These are phyloP conservation scores for Backusella tarrabulga DNA, from an alignment of 192 early-diverging fungal species.

Conservation along the genomic window DNA sequence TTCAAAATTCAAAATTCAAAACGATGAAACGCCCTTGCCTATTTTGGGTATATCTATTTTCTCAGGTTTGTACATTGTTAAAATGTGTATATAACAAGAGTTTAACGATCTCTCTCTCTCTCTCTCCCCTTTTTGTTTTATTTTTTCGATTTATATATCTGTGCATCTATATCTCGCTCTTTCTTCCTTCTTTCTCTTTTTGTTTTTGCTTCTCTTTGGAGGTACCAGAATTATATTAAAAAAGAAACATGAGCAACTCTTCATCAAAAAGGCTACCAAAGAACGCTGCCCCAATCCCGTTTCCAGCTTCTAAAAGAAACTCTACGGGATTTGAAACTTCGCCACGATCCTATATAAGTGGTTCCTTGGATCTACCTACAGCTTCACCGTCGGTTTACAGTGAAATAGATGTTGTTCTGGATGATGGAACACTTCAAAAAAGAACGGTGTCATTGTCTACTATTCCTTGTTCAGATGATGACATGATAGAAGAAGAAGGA, in stretches of 20 bases:
- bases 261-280: not conserved
- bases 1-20: not conserved
- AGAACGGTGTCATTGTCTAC: conserved; percentile 38
- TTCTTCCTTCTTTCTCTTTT: not conserved
- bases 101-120: not conserved
- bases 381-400: conserved; percentile 14
- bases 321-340: not conserved
- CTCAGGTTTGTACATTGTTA: not conserved
- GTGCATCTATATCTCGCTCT: not conserved
- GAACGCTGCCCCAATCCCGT: conserved; percentile 3
- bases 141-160: not conserved
- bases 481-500: not conserved
- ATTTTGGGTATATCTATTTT: not conserved
- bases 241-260: not conserved
- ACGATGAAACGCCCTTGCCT: not conserved
- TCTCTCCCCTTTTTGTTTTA: not conserved
- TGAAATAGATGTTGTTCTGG: conserved; percentile 35
- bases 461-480: conserved; percentile 7
- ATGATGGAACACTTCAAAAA: conserved; percentile 38
- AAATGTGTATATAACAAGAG: not conserved
- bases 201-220: not conserved
- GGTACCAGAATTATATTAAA: not conserved
- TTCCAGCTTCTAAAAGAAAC: not conserved
- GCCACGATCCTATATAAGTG: not conserved
- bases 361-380: not conserved